Conservation (phyloP, 2,329 filamentous ascomycete species). For the Fusarium sp. region DNA sequence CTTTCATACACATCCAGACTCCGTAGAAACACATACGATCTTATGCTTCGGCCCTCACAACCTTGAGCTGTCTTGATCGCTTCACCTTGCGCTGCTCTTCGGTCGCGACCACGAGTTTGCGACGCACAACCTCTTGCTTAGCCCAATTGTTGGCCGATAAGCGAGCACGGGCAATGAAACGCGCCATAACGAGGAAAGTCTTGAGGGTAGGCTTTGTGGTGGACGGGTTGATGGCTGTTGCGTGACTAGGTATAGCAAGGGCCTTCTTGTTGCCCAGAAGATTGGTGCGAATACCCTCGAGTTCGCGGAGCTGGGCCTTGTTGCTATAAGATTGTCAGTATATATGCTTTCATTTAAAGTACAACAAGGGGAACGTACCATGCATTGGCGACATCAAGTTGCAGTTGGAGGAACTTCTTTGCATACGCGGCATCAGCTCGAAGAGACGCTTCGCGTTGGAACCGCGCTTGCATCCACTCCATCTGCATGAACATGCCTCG, state of each 20-base stretch:
- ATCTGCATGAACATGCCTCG: slow-evolving; percentile 90
- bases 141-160: slow-evolving; percentile 64
- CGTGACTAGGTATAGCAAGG: slow-evolving; percentile 50
- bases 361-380: slow-evolving; percentile 75
- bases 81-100: slow-evolving; percentile 62
- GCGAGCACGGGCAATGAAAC: slow-evolving; percentile 67
- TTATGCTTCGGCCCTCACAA: slow-evolving; percentile 56
- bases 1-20: slow-evolving; percentile 7
- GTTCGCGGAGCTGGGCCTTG: slow-evolving; percentile 87
- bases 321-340: slow-evolving; percentile 72
- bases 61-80: slow-evolving; percentile 57
- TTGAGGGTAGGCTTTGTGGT: slow-evolving; percentile 53
- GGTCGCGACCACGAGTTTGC: slow-evolving; percentile 62
- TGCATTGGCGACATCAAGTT: slow-evolving; percentile 86
- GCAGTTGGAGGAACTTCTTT: slow-evolving; percentile 84
- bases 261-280: slow-evolving; percentile 57
- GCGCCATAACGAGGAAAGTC: slow-evolving; percentile 62
- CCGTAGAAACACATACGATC: slow-evolving; percentile 3
- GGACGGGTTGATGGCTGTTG: slow-evolving; percentile 26
- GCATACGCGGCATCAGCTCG: slow-evolving; percentile 85
- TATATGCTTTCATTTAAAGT: neutral
- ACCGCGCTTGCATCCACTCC: slow-evolving; percentile 86
- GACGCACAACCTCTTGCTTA: slow-evolving; percentile 64
- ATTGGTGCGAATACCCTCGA: slow-evolving; percentile 78
- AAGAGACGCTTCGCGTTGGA: slow-evolving; percentile 83